These are phyloP conservation scores for Salvia miltiorrhiza DNA, from an alignment of 257 asterid genomes.

Conservation along the genomic window DNA sequence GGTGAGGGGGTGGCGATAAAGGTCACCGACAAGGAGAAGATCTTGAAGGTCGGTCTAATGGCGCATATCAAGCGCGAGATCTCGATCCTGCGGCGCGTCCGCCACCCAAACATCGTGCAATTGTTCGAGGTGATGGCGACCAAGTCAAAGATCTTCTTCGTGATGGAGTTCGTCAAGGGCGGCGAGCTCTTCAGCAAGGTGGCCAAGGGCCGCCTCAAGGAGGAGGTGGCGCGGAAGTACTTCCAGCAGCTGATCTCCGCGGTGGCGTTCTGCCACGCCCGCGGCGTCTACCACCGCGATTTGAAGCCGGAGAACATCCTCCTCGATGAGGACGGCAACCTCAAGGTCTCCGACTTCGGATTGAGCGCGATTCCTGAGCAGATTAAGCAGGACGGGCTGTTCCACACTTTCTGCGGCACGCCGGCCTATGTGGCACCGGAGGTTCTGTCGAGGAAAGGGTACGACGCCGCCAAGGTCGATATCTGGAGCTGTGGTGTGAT, in stretches of 20 bases:
- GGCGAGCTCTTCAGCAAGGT: conserved; percentile 89
- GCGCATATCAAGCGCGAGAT: conserved; percentile 91
- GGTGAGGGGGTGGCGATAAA: conserved; percentile 79
- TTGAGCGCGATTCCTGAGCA: conserved; percentile 87
- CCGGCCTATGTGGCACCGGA: conserved; percentile 98
- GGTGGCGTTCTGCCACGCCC: conserved; percentile 81
- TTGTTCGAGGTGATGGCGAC: conserved; percentile 96
- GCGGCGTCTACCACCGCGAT: conserved; percentile 97
- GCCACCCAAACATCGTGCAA: conserved; percentile 92
- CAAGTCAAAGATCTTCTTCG: conserved; percentile 74
- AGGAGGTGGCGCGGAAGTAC: conserved; percentile 73
- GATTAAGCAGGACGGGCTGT: conserved; percentile 84
- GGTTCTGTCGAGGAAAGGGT: conserved; percentile 75
- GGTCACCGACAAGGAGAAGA: conserved; percentile 83
- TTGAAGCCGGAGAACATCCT: conserved; percentile 82
- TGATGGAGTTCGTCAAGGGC: conserved; percentile 84
- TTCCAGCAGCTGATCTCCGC: conserved; percentile 90
- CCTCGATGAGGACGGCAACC: conserved; percentile 77
- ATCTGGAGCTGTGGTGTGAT: conserved; percentile 96
- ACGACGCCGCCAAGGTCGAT: conserved; percentile 86
- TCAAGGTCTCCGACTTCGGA: conserved; percentile 91
- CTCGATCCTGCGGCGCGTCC: conserved; percentile 81
- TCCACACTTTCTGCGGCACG: conserved; percentile 88
- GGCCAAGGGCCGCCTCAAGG: conserved; percentile 87
- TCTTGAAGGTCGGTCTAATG: conserved; percentile 65